phyloP scores from a whole-genome alignment of 179 eudicot genomes.

The Dionaea muscipula region DNA sequence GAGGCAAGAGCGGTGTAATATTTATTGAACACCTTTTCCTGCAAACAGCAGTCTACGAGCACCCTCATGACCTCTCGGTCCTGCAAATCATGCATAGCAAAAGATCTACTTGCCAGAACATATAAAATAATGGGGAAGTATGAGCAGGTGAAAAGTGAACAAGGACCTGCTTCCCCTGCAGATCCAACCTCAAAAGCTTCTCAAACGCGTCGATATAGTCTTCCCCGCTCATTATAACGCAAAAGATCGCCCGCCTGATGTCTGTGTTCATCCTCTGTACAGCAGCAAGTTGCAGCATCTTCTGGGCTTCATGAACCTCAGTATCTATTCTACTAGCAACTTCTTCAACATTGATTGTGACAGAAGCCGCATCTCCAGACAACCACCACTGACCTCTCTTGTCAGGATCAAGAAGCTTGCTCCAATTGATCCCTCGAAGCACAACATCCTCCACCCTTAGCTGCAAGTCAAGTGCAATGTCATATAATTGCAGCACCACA shows the following conservation, averaged over 20 bases:
- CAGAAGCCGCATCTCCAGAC: conserved; percentile 44
- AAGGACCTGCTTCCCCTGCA: conserved; percentile 86
- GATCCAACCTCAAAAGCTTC: conserved; percentile 72
- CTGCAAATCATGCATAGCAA: conserved; percentile 24
- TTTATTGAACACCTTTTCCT: conserved; percentile 81
- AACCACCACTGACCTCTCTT: conserved; percentile 98
- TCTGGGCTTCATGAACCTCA: conserved; percentile 72
- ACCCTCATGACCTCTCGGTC: conserved; percentile 95
- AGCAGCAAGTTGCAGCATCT: conserved; percentile 78
- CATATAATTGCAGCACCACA: not conserved
- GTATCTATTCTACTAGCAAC: conserved; percentile 61
- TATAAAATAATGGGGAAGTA: conserved; percentile 1
- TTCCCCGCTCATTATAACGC: conserved; percentile 90
- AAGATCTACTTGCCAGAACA: not conserved
- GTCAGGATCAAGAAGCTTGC: conserved; percentile 70
- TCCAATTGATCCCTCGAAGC: conserved; percentile 70
- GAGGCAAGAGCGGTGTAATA: conserved; percentile 76
- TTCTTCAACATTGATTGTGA: conserved; percentile 31
- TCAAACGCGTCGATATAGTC: conserved; percentile 91
- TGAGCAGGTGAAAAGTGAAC: conserved; percentile 4
- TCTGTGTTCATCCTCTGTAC: conserved; percentile 90
- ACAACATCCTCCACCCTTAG: conserved; percentile 54
- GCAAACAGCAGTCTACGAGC: conserved; percentile 81
- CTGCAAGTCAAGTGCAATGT: conserved; percentile 26
- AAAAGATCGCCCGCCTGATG: conserved; percentile 83